Evolutionary conservation across 2,329 filamentous ascomycete species (phyloP).

Genomic region (Penicillium thymicola): DNA sequence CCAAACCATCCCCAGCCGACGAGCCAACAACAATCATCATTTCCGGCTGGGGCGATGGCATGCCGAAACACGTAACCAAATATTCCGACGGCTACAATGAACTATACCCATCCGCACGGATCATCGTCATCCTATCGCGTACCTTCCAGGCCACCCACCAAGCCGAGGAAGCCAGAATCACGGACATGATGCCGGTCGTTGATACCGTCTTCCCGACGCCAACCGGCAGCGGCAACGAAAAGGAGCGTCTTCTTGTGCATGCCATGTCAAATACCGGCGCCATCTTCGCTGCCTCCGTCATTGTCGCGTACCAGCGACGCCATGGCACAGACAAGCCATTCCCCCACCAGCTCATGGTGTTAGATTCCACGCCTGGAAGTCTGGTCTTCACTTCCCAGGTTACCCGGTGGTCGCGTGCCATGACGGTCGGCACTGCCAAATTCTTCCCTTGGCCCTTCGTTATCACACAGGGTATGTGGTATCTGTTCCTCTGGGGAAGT

Average conservation of each 20-base stretch:
- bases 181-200: conserved; percentile 46
- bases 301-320: conserved; percentile 46
- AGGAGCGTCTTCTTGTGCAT: conserved; percentile 48
- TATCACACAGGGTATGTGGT: conserved; percentile 50
- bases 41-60: conserved; percentile 58
- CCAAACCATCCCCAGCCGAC: conserved; percentile 28
- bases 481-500: conserved; percentile 41
- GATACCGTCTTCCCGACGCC: conserved; percentile 24
- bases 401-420: conserved; percentile 52
- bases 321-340: conserved; percentile 35
- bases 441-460: conserved; percentile 45
- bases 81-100: conserved; percentile 53
- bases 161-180: conserved; percentile 43
- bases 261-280: conserved; percentile 59
- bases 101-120: conserved; percentile 51
- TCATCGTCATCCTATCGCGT: conserved; percentile 52
- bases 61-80: conserved; percentile 55
- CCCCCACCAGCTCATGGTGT: conserved; percentile 50
- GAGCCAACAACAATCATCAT: conserved; percentile 40
- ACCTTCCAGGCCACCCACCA: conserved; percentile 50
- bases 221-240: conserved; percentile 13
- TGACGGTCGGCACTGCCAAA: conserved; percentile 50
- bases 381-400: conserved; percentile 38
- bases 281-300: conserved; percentile 51
- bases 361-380: conserved; percentile 55